Evolutionary conservation across 208 protist genomes (phyloP), one percentile per base, ranked within the genome.

Genomic region (Wallacemonas collosoma): DNA sequence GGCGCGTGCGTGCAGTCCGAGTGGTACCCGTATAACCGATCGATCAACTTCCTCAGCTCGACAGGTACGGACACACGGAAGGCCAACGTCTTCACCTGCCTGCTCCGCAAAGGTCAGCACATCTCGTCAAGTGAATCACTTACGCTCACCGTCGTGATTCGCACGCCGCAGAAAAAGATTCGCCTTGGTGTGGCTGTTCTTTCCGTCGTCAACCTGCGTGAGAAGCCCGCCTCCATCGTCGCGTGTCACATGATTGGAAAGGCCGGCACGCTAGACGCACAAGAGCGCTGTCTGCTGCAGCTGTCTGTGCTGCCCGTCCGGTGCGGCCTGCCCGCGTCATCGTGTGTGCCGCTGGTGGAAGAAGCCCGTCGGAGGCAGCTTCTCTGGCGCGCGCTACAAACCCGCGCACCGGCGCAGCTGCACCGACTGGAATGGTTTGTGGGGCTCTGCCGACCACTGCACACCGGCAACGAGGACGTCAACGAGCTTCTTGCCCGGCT

Each of bases 351-450:
- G 44, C 38, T 64, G 8, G 71, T 61, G 36, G 62, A 66, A 54
- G 71, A 81, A 48, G 68, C 62, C 14, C 56, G 54, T 48, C 60
- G 79, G 12, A 70, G 75, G 14, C 54, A 58, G 57, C 57, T 54
- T 17, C 40, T 85, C 26, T 47, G 53, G 38, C 41, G 62, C 5
- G 38, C 71, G 2, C 39, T 85, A 9, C 39, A 66, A 45, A n/a
- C 40, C 9, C 3, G 47, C 48, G 71, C 47, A n/a, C 41, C 39
- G 2, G 47, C 14, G n/a, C 38, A 85, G 38, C 57, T 88, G 2
- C 83, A 88, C 63, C 62, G 66, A 26, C 72, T 83, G 0, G 83
- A 88, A 51, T 77, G 71, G 76, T 66, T 79, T 54, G 72, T 85
- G 2, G 79, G 79, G 1, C n/a, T 60, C 11, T 82, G 58, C 61